Evolutionary conservation across 305 asterid genomes (phyloP).

Genomic region (Fraxinus baroniana): DNA sequence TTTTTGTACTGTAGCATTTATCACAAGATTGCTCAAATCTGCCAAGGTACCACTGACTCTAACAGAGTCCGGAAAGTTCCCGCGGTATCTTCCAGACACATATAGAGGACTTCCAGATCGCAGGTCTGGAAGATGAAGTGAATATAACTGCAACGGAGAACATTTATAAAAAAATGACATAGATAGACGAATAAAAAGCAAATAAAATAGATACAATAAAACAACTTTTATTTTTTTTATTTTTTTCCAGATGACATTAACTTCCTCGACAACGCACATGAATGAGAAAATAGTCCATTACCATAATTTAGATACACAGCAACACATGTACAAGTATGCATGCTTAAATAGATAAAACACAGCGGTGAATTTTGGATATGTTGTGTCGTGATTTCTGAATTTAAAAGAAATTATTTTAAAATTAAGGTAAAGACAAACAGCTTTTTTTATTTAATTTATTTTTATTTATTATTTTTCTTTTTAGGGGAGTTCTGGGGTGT

Average conservation of each 20-base stretch:
- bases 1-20: conserved; percentile 51
- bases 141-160: conserved; percentile 58
- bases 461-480: neutral
- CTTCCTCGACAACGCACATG: neutral
- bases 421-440: neutral
- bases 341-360: neutral
- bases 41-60: conserved; percentile 56
- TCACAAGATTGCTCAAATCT: conserved; percentile 46
- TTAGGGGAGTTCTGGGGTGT: neutral
- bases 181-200: neutral
- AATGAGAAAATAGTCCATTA: neutral
- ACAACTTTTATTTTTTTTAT: neutral
- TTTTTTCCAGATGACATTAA: neutral
- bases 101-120: conserved; percentile 62
- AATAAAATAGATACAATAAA: neutral
- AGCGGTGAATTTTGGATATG: neutral
- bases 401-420: neutral
- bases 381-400: neutral
- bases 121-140: conserved; percentile 62
- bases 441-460: neutral
- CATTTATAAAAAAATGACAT: neutral
- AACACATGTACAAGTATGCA: neutral
- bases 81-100: conserved; percentile 73
- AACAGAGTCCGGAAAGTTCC: conserved; percentile 58
- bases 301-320: neutral